Evolutionary conservation across 768 basidiomycete species (phyloP).

Genomic region (Rhodocollybia butyracea): DNA sequence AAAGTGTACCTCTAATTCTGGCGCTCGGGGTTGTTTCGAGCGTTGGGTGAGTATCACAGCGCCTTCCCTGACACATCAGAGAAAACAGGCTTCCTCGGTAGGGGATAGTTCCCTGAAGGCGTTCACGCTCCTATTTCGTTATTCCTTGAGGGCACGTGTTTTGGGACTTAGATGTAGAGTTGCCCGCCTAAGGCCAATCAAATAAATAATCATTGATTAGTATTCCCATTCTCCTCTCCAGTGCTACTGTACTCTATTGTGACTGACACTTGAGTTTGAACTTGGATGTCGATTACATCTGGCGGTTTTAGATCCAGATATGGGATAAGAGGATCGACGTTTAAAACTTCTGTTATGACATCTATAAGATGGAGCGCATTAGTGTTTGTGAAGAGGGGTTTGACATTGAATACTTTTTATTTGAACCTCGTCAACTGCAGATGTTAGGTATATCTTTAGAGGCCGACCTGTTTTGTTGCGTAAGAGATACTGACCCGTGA

Average conservation of each 20-base stretch:
- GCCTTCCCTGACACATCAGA: neutral
- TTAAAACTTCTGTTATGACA: neutral
- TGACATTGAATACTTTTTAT: neutral
- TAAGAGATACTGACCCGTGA: slow-evolving; percentile 76
- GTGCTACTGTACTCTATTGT: too few species aligned
- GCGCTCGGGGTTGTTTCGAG: neutral
- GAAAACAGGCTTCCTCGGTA: slow-evolving; percentile 21
- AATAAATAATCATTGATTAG: too few species aligned
- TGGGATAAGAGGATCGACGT: neutral
- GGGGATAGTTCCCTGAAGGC: slow-evolving; percentile 20
- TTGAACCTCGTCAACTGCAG: neutral
- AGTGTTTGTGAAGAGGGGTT: neutral
- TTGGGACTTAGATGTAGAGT: too few species aligned
- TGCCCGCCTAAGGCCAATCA: too few species aligned
- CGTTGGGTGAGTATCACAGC: neutral
- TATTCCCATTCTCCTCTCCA: too few species aligned
- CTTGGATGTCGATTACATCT: too few species aligned
- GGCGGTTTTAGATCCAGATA: neutral
- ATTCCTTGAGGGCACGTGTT: too few species aligned
- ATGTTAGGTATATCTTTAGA: neutral
- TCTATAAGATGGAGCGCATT: too few species aligned
- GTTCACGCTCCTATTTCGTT: slow-evolving; percentile 21
- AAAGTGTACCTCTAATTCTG: slow-evolving; percentile 11
- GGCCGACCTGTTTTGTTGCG: slow-evolving; percentile 12
- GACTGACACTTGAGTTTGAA: too few species aligned